phyloP scores from a whole-genome alignment of 1,284 basidiomycete species.

The Lentinus polychrous region DNA sequence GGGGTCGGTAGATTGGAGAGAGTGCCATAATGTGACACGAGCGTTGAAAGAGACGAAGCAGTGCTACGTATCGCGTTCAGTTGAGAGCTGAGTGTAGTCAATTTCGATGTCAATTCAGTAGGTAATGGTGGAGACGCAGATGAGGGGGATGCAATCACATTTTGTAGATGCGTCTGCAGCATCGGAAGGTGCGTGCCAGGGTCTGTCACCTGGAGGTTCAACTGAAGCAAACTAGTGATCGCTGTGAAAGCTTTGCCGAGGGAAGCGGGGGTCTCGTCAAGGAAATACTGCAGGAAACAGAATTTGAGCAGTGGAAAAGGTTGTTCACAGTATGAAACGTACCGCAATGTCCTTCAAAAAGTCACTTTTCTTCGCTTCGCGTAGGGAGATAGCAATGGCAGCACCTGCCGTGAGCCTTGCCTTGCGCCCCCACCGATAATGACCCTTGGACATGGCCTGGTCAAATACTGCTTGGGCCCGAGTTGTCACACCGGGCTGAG shows the following conservation, averaged over 20 bases:
- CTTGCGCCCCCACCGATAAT: conserved; percentile 62
- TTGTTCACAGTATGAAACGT: conserved; percentile 20
- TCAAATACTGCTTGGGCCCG: conserved; percentile 61
- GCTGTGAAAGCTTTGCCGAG: conserved; percentile 51
- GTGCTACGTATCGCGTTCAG: conserved; percentile 43
- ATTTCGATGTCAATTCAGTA: conserved; percentile 29
- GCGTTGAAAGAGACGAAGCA: conserved; percentile 46
- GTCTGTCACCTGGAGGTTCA: conserved; percentile 39
- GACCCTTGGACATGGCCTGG: conserved; percentile 48
- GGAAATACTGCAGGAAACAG: conserved; percentile 33
- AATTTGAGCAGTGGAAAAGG: conserved; percentile 16
- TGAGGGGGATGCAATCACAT: conserved; percentile 18
- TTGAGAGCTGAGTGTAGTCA: conserved; percentile 31
- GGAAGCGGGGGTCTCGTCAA: conserved; percentile 44
- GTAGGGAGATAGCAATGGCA: conserved; percentile 56
- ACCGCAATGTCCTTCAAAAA: conserved; percentile 60
- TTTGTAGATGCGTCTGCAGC: conserved; percentile 36
- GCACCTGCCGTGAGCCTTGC: conserved; percentile 62
- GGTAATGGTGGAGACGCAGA: conserved; percentile 29
- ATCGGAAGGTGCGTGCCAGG: conserved; percentile 34
- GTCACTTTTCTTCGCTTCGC: conserved; percentile 60
- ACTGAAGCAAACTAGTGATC: conserved; percentile 40
- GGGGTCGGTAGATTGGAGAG: conserved; percentile 30
- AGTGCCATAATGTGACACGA: conserved; percentile 28
- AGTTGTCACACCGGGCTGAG: conserved; percentile 45